Evolutionary conservation across 1,139 yeast species (phyloP).

Genomic region (Pichia sp.): DNA sequence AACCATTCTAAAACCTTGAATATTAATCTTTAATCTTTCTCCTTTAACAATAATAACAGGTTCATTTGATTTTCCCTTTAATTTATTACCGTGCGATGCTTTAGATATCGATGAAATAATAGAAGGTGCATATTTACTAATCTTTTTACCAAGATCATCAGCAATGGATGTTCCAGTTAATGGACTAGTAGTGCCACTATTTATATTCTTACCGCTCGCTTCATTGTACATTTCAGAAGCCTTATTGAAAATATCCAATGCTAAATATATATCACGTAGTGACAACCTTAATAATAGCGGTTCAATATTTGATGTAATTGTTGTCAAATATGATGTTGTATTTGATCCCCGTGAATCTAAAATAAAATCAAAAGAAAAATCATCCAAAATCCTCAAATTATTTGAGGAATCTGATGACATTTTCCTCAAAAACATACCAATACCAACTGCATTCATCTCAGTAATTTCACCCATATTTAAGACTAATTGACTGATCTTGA

Average conservation of each 20-base stretch:
- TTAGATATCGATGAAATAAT: conserved; percentile 40
- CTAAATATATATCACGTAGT: conserved; percentile 77
- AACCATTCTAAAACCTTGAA: conserved; percentile 82
- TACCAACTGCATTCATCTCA: conserved; percentile 65
- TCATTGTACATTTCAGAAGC: conserved; percentile 54
- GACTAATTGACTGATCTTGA: conserved; percentile 75
- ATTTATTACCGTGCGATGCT: conserved; percentile 24
- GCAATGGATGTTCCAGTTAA: conserved; percentile 27
- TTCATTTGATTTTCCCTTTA: conserved; percentile 11
- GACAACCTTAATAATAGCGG: conserved; percentile 79
- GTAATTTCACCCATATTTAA: conserved; percentile 61
- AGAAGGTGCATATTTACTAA: conserved; percentile 65
- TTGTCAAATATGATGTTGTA: conserved; percentile 49
- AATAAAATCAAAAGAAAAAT: conserved; percentile 73
- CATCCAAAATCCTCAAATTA: conserved; percentile 74
- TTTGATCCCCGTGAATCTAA: conserved; percentile 68
- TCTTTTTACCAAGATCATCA: conserved; percentile 52
- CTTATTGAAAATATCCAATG: conserved; percentile 61
- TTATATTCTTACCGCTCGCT: conserved; percentile 13
- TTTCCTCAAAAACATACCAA: conserved; percentile 78
- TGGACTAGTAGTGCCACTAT: not conserved
- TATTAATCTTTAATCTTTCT: conserved; percentile 62
- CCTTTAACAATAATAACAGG: conserved; percentile 49
- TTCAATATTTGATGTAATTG: conserved; percentile 67
- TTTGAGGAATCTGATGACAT: conserved; percentile 62